Evolutionary conservation across 805 yeast genomes (phyloP), one percentile per base, ranked within the genome.

Genomic region (Middelhovenomyces tepae): DNA sequence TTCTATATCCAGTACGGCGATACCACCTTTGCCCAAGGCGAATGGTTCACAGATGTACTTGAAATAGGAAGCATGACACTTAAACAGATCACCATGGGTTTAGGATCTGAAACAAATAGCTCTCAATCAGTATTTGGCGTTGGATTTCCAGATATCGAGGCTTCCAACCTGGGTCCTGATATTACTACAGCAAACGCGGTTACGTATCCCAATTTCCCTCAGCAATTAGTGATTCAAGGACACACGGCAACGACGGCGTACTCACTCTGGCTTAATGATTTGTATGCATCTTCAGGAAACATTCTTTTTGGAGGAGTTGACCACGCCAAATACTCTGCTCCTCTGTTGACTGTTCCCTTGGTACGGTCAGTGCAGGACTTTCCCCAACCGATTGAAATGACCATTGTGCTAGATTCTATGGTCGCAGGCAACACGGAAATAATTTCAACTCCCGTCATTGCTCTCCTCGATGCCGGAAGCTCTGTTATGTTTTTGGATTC

Each of bases 291-390:
- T 2, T 36, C 59, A 3, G 85, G 83, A 4, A 56, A 61, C 16
- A 54, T 79, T 11, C 53, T 78, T 27, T 80, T 79, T 55, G 87
- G 89, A 34, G 89, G 75, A 28, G 68, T 80, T 17, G 87, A 79
- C 51, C 71, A 67, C 36, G 59, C 69, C 27, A 76, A 76, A 54
- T 77, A 71, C 51, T 34, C 55, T 0, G 86, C 85, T 4, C 38
- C 38, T 14, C 31, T 45, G 8, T 18, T 26, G 40, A 44, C 44
- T 10, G 38, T 45, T 1, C 50, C 50, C 3, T n/a, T n/a, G n/a
- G n/a, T n/a, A n/a, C n/a, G n/a, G n/a, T n/a, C n/a, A n/a, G n/a
- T n/a, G n/a, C n/a, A n/a, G n/a, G n/a, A n/a, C n/a, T n/a, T 28
- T 18, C 14, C 11, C 24, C 5, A 16, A 27, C 20, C 11, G 16